A percentile compares a stretch with the other conserved stretches of the same genome.
Evolutionary conservation across 179 eudicot genomes (phyloP).

Genomic region (Carnegiea gigantea): DNA sequence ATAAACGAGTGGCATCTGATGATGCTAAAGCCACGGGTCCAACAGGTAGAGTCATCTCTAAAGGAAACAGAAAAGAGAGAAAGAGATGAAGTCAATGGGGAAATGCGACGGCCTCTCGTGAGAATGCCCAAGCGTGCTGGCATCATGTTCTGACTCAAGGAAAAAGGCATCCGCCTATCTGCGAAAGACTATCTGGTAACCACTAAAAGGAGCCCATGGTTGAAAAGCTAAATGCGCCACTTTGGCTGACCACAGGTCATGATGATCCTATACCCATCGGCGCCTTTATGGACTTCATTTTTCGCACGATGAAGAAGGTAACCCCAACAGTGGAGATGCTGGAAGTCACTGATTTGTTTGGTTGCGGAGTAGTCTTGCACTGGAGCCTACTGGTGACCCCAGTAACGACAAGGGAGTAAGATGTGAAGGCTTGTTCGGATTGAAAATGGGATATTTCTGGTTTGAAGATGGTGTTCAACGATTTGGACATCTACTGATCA

Average conservation of each 20-base stretch:
- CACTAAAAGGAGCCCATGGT: constrained; percentile 45
- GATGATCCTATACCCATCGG: constrained; percentile 55
- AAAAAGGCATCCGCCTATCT: constrained; percentile 41
- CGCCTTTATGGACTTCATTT: constrained; percentile 69
- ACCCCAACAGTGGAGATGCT: constrained; percentile 73
- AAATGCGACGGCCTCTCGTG: constrained; percentile 39
- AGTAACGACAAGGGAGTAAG: constrained; percentile 65
- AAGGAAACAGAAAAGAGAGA: constrained; percentile 36
- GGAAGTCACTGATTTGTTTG: constrained; percentile 68
- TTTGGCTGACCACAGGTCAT: constrained; percentile 57
- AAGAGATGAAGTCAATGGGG: constrained; percentile 30
- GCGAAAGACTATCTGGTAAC: constrained; percentile 46
- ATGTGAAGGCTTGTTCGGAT: constrained; percentile 89
- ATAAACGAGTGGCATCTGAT: constrained; percentile 2
- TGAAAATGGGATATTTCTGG: constrained; percentile 94
- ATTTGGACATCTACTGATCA: constrained; percentile 85
- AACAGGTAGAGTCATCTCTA: constrained; percentile 14
- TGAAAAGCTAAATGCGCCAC: constrained; percentile 60
- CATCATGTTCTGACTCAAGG: constrained; percentile 58
- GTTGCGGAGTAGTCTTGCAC: constrained; percentile 67
- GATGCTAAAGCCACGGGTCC: constrained; percentile 25
- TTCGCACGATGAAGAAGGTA: constrained; percentile 78
- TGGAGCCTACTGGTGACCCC: constrained; percentile 54
- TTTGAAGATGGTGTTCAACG: constrained; percentile 88
- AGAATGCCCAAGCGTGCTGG: constrained; percentile 74